phyloP scores from a whole-genome alignment of 2,329 filamentous ascomycete genomes.

The Epichloe elymi region DNA sequence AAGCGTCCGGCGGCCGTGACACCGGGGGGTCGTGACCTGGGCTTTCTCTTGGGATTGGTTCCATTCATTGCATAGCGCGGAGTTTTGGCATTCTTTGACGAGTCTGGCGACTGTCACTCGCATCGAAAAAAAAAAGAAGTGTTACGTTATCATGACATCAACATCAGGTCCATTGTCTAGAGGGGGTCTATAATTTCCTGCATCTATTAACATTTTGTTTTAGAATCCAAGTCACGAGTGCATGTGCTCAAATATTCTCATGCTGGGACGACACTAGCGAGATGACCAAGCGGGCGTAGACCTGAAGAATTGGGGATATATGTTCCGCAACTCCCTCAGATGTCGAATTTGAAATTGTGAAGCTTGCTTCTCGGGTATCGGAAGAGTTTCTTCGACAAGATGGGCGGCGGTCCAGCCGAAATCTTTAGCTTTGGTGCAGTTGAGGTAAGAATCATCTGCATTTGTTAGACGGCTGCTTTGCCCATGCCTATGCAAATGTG shows the following conservation, averaged over 20 bases:
- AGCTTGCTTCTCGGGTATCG: slow-evolving; percentile 48
- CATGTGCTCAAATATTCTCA: neutral
- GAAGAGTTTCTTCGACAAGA: slow-evolving; percentile 64
- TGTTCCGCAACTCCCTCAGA: slow-evolving; percentile 58
- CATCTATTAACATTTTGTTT: neutral
- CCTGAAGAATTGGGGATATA: slow-evolving; percentile 84
- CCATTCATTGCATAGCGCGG: slow-evolving; percentile 14
- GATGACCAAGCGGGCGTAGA: slow-evolving; percentile 13
- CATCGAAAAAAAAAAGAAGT: neutral
- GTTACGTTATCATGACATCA: neutral
- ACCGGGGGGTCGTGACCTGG: neutral
- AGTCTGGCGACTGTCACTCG: neutral
- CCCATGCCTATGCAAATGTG: neutral
- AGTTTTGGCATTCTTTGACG: slow-evolving; percentile 9
- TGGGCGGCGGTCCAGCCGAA: slow-evolving; percentile 82
- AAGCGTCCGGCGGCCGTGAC: slow-evolving; percentile 45
- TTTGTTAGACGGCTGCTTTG: slow-evolving; percentile 1
- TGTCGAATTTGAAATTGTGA: slow-evolving; percentile 63
- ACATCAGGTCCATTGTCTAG: neutral
- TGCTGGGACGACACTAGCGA: neutral
- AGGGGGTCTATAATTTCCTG: neutral
- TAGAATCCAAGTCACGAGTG: neutral
- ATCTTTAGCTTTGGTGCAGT: slow-evolving; percentile 63
- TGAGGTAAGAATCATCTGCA: slow-evolving; percentile 73
- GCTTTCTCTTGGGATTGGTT: neutral